Evolutionary conservation across 345 rosid genomes (phyloP).

Genomic region (Salix exigua): DNA sequence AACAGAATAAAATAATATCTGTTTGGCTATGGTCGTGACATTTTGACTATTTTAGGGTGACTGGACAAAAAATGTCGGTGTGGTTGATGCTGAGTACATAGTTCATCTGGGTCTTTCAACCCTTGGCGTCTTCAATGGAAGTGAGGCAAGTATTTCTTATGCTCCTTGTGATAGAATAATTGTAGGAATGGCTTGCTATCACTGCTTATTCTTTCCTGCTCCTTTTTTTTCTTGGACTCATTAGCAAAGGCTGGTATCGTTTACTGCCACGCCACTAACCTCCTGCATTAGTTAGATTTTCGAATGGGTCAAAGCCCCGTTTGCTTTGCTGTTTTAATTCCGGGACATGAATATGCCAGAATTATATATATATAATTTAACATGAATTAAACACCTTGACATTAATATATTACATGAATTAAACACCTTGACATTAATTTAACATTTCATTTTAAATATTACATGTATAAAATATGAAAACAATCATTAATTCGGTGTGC

Average conservation of each 20-base stretch:
- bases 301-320: not conserved
- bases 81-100: conserved; percentile 85
- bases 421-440: too few species aligned
- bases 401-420: not conserved
- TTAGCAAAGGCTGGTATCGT: not conserved
- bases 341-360: not conserved
- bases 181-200: not conserved
- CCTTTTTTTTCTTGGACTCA: not conserved
- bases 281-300: not conserved
- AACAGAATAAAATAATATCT: not conserved
- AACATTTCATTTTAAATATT: too few species aligned
- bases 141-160: conserved; percentile 33
- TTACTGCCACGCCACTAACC: not conserved
- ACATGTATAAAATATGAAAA: not conserved
- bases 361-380: too few species aligned
- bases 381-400: too few species aligned
- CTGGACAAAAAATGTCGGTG: conserved; percentile 80
- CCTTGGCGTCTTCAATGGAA: conserved; percentile 52
- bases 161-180: not conserved
- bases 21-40: not conserved
- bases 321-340: not conserved
- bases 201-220: not conserved
- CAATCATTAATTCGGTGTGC: not conserved
- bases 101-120: conserved; percentile 79
- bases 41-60: conserved; percentile 54